Evolutionary conservation across 257 asterid genomes (phyloP).

Genomic region (Plectranthus barbatus): DNA sequence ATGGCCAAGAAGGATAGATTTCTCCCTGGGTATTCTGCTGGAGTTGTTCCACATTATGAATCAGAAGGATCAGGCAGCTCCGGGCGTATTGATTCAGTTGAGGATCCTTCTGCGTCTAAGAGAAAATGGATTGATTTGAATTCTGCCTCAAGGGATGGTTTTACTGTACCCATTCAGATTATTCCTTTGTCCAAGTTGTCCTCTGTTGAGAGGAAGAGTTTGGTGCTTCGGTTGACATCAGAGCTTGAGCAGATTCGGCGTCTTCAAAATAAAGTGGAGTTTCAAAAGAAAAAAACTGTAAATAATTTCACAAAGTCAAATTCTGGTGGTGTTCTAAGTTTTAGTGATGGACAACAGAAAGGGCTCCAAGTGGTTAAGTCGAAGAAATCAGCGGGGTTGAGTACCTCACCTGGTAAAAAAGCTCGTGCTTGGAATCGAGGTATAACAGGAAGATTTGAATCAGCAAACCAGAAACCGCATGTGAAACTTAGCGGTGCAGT

Average conservation of each 20-base stretch:
- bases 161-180: constrained; percentile 62
- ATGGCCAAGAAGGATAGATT: constrained; percentile 63
- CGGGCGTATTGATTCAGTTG: constrained; percentile 37
- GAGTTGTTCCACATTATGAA: constrained; percentile 46
- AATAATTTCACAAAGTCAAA: constrained; percentile 40
- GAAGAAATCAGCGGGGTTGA: constrained; percentile 32
- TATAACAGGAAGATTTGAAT: constrained; percentile 51
- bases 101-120: constrained; percentile 40
- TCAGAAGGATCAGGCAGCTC: constrained; percentile 72
- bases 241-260: constrained; percentile 64
- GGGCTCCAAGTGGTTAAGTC: constrained; percentile 25
- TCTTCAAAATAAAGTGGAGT: constrained; percentile 44
- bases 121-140: constrained; percentile 69
- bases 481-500: constrained; percentile 27
- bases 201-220: constrained; percentile 44
- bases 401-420: constrained; percentile 35
- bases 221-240: constrained; percentile 47
- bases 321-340: constrained; percentile 42
- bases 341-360: constrained; percentile 33
- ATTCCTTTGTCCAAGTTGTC: constrained; percentile 50
- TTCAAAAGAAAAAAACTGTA: constrained; percentile 23
- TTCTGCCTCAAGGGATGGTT: constrained; percentile 60
- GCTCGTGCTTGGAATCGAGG: constrained; percentile 47
- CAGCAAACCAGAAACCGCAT: constrained; percentile 21
- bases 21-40: constrained; percentile 40